Percentiles rank a stretch among this genome's conserved stretches.
Conservation (phyloP, 768 basidiomycete species). For the Tulasnella calospora region DNA sequence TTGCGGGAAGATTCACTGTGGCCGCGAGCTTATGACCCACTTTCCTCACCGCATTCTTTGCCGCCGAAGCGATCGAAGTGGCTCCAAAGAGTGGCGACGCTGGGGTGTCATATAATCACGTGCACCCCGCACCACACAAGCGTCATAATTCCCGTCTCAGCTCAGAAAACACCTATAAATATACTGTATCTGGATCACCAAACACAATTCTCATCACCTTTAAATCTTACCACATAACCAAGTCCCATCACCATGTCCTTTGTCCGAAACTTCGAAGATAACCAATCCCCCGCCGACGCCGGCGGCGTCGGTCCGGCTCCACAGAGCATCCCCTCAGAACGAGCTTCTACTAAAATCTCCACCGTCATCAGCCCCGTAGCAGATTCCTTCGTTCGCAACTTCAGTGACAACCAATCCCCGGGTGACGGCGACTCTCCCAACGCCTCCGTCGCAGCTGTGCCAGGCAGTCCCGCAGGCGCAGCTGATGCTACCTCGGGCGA, state of each 20-base stretch:
- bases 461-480: too few relatives aligned
- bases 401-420: background rate
- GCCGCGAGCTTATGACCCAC: too few relatives aligned
- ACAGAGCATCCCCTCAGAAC: background rate
- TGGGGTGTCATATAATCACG: background rate
- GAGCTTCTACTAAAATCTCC: background rate
- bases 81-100: background rate
- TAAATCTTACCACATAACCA: too few relatives aligned
- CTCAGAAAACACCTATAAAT: background rate
- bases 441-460: background rate
- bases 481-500: background rate
- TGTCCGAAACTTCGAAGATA: background rate
- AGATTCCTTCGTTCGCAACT: background rate
- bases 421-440: background rate
- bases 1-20: too few relatives aligned
- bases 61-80: background rate
- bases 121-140: background rate
- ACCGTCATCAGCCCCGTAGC: background rate
- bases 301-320: too few relatives aligned
- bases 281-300: background rate
- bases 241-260: too few relatives aligned
- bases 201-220: too few relatives aligned
- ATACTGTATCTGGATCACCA: too few relatives aligned
- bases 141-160: background rate
- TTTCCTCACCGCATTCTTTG: too few relatives aligned